Base-by-base conservation (phyloP, 2,329 filamentous ascomycete species). In the Sclerotinia borealis region DNA sequence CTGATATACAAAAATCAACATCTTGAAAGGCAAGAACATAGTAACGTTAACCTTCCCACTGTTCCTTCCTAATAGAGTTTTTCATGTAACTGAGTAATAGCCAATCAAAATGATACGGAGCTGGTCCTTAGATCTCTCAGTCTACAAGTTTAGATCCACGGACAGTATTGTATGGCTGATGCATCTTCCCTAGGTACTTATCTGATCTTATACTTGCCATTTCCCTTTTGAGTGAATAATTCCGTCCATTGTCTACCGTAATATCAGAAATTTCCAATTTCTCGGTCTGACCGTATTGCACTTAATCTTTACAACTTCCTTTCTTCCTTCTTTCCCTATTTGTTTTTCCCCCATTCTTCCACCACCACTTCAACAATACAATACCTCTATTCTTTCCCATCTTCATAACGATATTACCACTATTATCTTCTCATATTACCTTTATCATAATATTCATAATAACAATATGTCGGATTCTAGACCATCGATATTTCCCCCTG, bases 401-500 rank as follows among this genome's bases (percentile, higher is more conserved):
- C 19, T 15, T 1, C 43, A 25, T 10, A 51, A 22, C 7, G n/a
- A n/a, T n/a, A n/a, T n/a, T n/a, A n/a, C n/a, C n/a, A n/a, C n/a
- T n/a, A n/a, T n/a, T n/a, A n/a, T n/a, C n/a, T 6, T 25, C 10
- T 34, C 15, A 15, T 17, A 25, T 13, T 25, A 19, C n/a, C 22
- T 17, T 22, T 10, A 22, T 43, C 6, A 15, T 15, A 6, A 43
- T 5, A 22, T 4, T 25, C 13, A 4, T 27, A 25, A 15, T 17
- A 58, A 17, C 25, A 50, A 34, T 4, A 60, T 60, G 58, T 31
- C 31, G 0, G 25, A 7, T 54, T 29, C 39, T 19, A 31, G 22
- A n/a, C 47, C 29, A 1, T 66, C 68, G 1, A 25, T 59, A 15
- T 71, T 71, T 31, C 10, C 54, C 6, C 54, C 27, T 1, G 69